Conservation (phyloP, 2,329 filamentous ascomycete genomes). For the Pestalotiopsis sp. region DNA sequence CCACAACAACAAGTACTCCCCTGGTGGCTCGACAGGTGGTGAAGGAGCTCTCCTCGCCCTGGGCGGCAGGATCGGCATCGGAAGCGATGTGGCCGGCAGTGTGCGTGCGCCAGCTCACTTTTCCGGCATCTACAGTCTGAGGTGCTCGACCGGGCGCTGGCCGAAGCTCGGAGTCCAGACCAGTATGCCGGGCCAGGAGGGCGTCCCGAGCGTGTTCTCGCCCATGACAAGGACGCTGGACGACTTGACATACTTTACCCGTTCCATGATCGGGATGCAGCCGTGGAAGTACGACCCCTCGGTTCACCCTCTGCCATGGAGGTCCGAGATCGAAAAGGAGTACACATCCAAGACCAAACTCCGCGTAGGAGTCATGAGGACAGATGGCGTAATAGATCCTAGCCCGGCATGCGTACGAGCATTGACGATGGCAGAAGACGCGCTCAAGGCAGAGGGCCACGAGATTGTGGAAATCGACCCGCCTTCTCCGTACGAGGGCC, state of each 20-base stretch:
- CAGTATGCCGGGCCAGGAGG: constrained; percentile 91
- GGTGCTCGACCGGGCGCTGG: constrained; percentile 89
- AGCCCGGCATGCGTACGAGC: constrained; percentile 82
- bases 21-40: constrained; percentile 86
- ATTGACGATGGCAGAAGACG: constrained; percentile 69
- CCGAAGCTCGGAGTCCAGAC: constrained; percentile 82
- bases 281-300: constrained; percentile 89
- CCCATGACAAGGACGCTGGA: constrained; percentile 88
- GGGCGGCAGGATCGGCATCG: constrained; percentile 84
- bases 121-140: constrained; percentile 83
- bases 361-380: constrained; percentile 75
- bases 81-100: constrained; percentile 88
- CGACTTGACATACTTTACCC: constrained; percentile 84
- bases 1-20: constrained; percentile 81
- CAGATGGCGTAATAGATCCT: constrained; percentile 82
- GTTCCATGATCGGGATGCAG: constrained; percentile 75
- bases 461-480: constrained; percentile 67
- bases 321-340: constrained; percentile 60
- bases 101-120: constrained; percentile 88
- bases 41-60: constrained; percentile 82
- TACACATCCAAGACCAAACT: constrained; percentile 64
- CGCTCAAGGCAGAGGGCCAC: constrained; percentile 73
- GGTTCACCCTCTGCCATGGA: constrained; percentile 85
- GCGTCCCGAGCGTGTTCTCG: constrained; percentile 84
- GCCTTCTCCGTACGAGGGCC: constrained; percentile 73